Percentiles rank a stretch among this genome's conserved stretches.
phyloP scores from a whole-genome alignment of 108 stramenopile species.

The Fragilaria radians region DNA sequence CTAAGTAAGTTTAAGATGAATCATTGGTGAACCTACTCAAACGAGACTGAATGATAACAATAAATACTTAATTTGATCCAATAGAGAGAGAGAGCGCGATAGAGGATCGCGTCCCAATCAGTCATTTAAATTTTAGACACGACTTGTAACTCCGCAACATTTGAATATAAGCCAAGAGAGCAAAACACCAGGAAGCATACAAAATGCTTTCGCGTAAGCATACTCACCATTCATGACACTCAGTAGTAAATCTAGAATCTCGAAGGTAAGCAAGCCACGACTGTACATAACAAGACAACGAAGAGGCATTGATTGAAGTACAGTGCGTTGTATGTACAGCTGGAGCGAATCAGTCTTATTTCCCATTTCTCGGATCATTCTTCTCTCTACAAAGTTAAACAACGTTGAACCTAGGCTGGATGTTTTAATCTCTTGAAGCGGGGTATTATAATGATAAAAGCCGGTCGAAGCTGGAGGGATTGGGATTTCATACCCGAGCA shows the following conservation, averaged over 20 bases:
- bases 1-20: too few species aligned
- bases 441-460: not conserved
- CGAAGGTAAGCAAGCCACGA: constrained; percentile 27
- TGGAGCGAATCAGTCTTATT: not conserved
- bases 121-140: too few species aligned
- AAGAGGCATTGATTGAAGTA: constrained; percentile 17
- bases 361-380: not conserved
- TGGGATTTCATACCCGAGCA: not conserved
- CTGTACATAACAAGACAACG: constrained; percentile 32
- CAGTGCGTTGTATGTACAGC: not conserved
- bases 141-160: not conserved
- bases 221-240: constrained; percentile 25
- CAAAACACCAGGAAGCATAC: not conserved
- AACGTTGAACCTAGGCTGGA: not conserved
- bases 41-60: too few species aligned
- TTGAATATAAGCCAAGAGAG: not conserved
- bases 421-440: not conserved
- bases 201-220: constrained; percentile 1
- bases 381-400: not conserved
- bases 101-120: too few species aligned
- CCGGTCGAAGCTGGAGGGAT: not conserved
- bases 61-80: too few species aligned
- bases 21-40: too few species aligned
- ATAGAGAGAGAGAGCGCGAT: too few species aligned
- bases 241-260: constrained; percentile 32